Conservation (phyloP, 208 protist species). For the Crithidia fasciculata region DNA sequence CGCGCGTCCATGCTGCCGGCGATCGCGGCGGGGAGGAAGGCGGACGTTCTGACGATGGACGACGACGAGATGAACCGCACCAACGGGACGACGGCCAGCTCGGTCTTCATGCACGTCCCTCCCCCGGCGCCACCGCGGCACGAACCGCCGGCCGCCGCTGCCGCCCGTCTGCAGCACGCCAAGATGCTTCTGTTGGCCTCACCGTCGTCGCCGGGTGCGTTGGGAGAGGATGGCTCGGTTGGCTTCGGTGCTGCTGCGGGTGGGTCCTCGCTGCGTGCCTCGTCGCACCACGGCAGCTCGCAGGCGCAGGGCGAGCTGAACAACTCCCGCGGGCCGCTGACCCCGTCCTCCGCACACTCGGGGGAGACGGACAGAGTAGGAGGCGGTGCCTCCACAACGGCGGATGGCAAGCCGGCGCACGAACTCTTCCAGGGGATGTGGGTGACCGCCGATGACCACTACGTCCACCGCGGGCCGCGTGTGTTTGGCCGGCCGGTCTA, state of each 20-base stretch:
- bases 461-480: conserved; percentile 48
- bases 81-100: not conserved
- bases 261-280: not conserved
- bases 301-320: not conserved
- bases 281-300: not conserved
- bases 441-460: conserved; percentile 53
- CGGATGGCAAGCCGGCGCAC: conserved; percentile 6
- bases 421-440: conserved; percentile 85
- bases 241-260: not conserved
- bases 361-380: not conserved
- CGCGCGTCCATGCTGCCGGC: conserved; percentile 9
- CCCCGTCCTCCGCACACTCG: not conserved
- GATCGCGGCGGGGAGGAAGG: not conserved
- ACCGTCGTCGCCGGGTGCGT: conserved; percentile 1
- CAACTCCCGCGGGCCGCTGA: not conserved
- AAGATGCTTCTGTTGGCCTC: conserved; percentile 39
- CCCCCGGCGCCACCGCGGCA: not conserved
- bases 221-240: not conserved
- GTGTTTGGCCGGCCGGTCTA: conserved; percentile 67
- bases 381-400: not conserved
- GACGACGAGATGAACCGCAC: conserved; percentile 13
- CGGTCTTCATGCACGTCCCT: conserved; percentile 21
- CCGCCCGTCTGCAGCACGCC: conserved; percentile 18
- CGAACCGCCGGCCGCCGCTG: not conserved
- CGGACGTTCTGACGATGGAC: not conserved